Conservation (phyloP, 768 basidiomycete species). For the Suillus brevipes region DNA sequence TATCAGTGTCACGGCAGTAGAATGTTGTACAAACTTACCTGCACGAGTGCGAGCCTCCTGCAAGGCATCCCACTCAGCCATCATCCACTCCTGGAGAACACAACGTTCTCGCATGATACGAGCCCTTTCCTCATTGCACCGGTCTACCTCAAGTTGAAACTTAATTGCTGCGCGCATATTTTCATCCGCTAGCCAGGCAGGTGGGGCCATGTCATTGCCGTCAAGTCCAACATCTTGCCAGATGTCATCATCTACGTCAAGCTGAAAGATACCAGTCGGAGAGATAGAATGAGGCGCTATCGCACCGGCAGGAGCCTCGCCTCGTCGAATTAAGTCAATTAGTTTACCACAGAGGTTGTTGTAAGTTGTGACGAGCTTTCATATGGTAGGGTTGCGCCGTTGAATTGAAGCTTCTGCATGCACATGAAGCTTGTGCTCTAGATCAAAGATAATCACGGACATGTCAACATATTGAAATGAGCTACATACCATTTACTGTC, state of each 20-base stretch:
- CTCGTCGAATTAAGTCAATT: slow-evolving; percentile 14
- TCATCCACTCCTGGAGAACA: slow-evolving; percentile 27
- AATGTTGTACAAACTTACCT: slow-evolving; percentile 7
- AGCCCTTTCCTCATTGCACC: slow-evolving; percentile 28
- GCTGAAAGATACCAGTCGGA: slow-evolving; percentile 22
- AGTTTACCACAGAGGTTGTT: neutral
- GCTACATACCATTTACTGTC: neutral
- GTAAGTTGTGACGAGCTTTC: neutral
- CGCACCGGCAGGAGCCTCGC: slow-evolving; percentile 25
- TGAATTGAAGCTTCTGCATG: neutral
- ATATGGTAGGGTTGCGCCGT: neutral
- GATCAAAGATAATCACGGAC: neutral
- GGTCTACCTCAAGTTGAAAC: slow-evolving; percentile 18
- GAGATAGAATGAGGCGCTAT: slow-evolving; percentile 25
- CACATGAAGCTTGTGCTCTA: neutral
- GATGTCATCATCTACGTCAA: slow-evolving; percentile 39
- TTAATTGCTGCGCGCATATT: neutral
- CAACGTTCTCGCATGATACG: slow-evolving; percentile 16
- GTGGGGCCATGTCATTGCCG: slow-evolving; percentile 6
- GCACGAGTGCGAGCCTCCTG: slow-evolving; percentile 1
- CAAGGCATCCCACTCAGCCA: slow-evolving; percentile 25
- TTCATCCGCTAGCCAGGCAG: neutral
- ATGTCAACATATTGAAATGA: too few relatives aligned
- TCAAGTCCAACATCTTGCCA: slow-evolving; percentile 36
- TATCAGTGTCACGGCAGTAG: neutral